Conservation (phyloP, 306 rosid genomes). For the Prunus salicina region DNA sequence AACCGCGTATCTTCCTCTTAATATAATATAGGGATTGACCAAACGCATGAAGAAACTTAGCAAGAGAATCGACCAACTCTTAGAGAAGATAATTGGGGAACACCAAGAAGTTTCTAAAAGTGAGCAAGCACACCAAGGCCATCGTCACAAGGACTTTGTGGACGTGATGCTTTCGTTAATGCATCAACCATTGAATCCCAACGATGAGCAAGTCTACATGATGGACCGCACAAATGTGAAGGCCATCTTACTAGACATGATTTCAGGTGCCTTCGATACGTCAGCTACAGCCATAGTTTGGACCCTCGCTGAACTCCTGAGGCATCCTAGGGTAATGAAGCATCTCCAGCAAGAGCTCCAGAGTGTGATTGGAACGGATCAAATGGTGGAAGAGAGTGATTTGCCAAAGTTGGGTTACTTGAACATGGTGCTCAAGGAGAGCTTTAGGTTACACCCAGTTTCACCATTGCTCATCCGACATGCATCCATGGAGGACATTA, state of each 20-base stretch:
- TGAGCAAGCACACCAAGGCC: neutral
- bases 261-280: constrained; percentile 19
- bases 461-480: constrained; percentile 17
- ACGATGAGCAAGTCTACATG: neutral
- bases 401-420: constrained; percentile 29
- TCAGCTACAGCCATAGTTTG: constrained; percentile 14
- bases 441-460: constrained; percentile 33
- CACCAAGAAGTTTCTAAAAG: neutral
- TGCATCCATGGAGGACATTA: constrained; percentile 14
- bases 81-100: constrained; percentile 27
- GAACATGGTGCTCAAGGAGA: constrained; percentile 42
- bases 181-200: neutral
- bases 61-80: neutral
- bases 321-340: constrained; percentile 38
- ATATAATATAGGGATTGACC: constrained; percentile 28
- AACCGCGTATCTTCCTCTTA: too few species aligned
- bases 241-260: constrained; percentile 32
- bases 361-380: constrained; percentile 25
- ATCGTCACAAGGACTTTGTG: constrained; percentile 16
- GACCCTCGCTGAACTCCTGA: constrained; percentile 44
- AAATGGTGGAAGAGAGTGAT: constrained; percentile 36
- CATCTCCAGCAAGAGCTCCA: constrained; percentile 40
- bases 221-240: constrained; percentile 33
- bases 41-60: constrained; percentile 5
- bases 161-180: constrained; percentile 23